These are phyloP conservation scores for Pyrenochaeta sp. DNA, from an alignment of 2,329 filamentous ascomycete genomes.

Conservation along the genomic window DNA sequence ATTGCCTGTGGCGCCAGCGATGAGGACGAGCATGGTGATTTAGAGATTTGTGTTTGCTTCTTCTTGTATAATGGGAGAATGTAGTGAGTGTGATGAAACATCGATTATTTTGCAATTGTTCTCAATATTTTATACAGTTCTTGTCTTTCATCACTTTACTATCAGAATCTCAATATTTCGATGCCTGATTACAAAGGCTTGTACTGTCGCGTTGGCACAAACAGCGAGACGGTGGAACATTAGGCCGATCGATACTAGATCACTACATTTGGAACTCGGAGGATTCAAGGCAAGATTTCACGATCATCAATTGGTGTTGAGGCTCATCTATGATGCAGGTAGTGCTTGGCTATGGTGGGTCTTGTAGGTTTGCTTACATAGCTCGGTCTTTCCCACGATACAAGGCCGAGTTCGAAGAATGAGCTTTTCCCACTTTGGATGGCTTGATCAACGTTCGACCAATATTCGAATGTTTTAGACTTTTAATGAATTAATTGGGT, in stretches of 20 bases:
- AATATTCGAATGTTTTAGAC: no score
- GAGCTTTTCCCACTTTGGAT: no score
- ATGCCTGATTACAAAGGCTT: neutral
- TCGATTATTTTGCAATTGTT: neutral
- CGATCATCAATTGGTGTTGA: neutral
- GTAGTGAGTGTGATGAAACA: neutral
- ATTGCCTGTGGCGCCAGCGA: slow-evolving; percentile 50
- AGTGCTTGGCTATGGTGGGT: neutral
- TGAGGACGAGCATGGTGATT: slow-evolving; percentile 49
- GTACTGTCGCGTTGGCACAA: neutral
- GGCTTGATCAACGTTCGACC: no score
- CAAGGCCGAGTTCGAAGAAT: neutral
- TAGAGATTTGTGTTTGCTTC: no score
- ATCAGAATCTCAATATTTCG: neutral
- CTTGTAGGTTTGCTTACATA: neutral
- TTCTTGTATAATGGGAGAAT: no score
- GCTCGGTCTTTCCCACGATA: neutral
- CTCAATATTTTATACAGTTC: neutral
- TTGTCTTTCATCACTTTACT: neutral
- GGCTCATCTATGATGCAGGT: neutral
- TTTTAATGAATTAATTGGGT: no score
- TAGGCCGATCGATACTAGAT: neutral
- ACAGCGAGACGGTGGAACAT: neutral
- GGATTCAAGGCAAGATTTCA: neutral
- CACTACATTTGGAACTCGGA: neutral